These are phyloP conservation scores for Porcisia deanei DNA, from an alignment of 208 protist genomes.

Conservation along the genomic window DNA sequence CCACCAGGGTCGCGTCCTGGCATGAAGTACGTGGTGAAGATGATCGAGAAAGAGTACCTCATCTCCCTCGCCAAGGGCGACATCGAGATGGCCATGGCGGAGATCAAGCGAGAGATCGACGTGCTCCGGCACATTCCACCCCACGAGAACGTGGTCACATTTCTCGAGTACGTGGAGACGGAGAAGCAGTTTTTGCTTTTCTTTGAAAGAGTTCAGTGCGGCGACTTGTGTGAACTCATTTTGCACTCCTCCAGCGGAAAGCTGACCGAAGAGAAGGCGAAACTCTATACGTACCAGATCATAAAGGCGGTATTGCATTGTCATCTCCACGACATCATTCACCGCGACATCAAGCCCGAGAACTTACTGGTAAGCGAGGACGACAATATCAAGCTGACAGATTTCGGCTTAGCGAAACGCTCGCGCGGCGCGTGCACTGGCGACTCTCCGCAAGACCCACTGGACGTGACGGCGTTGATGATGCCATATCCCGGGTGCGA, in stretches of 20 bases:
- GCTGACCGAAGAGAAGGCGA: slow-evolving; percentile 79
- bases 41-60: slow-evolving; percentile 91
- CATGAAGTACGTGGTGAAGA: slow-evolving; percentile 92
- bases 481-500: slow-evolving; percentile 85
- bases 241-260: slow-evolving; percentile 76
- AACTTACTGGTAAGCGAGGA: slow-evolving; percentile 89
- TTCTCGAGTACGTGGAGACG: slow-evolving; percentile 89
- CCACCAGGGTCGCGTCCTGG: slow-evolving; percentile 62
- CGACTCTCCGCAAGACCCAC: slow-evolving; percentile 54
- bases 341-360: slow-evolving; percentile 93
- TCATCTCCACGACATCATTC: slow-evolving; percentile 91
- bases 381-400: slow-evolving; percentile 90
- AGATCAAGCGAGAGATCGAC: slow-evolving; percentile 91
- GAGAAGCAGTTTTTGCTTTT: slow-evolving; percentile 86
- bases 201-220: slow-evolving; percentile 87
- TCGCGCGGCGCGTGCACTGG: slow-evolving; percentile 74
- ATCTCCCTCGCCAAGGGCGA: slow-evolving; percentile 85
- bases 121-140: slow-evolving; percentile 87
- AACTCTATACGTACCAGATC: slow-evolving; percentile 89
- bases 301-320: slow-evolving; percentile 92
- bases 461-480: slow-evolving; percentile 67
- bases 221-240: slow-evolving; percentile 91
- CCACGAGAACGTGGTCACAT: slow-evolving; percentile 87
- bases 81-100: slow-evolving; percentile 85
- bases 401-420: slow-evolving; percentile 91